phyloP scores from a whole-genome alignment of 257 asterid genomes.

The Primulina tabacum region DNA sequence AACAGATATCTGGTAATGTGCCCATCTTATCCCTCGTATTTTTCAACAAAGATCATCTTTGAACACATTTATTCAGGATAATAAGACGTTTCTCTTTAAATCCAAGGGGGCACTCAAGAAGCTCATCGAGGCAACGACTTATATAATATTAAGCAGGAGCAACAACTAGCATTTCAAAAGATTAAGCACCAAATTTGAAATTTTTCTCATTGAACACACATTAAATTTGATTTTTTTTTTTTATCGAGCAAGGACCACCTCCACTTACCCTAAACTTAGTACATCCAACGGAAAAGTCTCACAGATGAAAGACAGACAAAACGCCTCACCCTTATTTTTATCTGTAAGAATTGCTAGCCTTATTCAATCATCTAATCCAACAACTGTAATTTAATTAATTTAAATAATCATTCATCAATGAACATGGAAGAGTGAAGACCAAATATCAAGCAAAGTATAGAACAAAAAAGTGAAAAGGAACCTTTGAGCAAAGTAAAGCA shows the following conservation, averaged over 20 bases:
- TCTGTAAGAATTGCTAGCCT: not conserved
- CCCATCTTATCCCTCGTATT: slow-evolving; percentile 6
- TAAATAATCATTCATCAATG: not conserved
- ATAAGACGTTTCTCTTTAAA: too few relatives aligned
- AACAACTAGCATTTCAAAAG: not conserved
- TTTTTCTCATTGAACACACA: too few relatives aligned
- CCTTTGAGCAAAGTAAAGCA: not conserved
- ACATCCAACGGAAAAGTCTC: slow-evolving; percentile 27
- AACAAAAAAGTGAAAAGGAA: not conserved
- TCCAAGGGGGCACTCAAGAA: not conserved
- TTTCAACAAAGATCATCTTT: not conserved
- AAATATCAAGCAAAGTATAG: not conserved
- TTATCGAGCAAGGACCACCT: not conserved
- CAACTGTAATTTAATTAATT: too few relatives aligned
- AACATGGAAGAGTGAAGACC: not conserved
- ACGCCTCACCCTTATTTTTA: not conserved
- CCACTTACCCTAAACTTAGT: not conserved
- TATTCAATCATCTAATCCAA: not conserved
- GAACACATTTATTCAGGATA: too few relatives aligned
- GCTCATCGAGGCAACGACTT: not conserved
- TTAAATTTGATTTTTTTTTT: too few relatives aligned
- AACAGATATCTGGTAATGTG: not conserved
- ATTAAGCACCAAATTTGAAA: too few relatives aligned
- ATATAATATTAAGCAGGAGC: too few relatives aligned
- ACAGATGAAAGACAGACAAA: slow-evolving; percentile 31